These are phyloP conservation scores for Corallochytrium limacisporum DNA, from an alignment of 78 protist species.

Conservation along the genomic window DNA sequence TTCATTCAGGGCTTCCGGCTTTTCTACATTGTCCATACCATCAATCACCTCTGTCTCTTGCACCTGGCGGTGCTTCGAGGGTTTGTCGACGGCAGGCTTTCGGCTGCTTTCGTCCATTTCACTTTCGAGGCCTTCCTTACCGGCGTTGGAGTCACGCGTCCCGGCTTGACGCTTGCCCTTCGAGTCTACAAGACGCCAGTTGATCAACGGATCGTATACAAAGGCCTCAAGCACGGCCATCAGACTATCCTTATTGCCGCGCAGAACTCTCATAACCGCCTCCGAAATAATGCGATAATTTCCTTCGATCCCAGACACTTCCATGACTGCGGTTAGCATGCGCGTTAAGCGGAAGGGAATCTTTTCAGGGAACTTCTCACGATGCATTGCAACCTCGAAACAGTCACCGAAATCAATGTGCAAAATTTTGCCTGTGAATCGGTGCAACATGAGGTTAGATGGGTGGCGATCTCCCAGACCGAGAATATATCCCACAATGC, in stretches of 20 bases:
- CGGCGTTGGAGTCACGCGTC: too few species aligned
- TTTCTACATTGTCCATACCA: background rate
- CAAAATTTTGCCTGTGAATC: slow-evolving; percentile 59
- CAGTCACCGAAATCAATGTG: slow-evolving; percentile 98
- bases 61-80: too few species aligned
- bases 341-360: slow-evolving; percentile 98
- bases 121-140: too few species aligned
- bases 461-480: slow-evolving; percentile 96
- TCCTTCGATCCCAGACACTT: slow-evolving; percentile 91
- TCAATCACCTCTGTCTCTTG: too few species aligned
- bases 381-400: slow-evolving; percentile 88
- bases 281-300: slow-evolving; percentile 88
- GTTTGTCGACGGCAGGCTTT: background rate
- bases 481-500: slow-evolving; percentile 85
- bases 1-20: slow-evolving; percentile 39
- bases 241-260: slow-evolving; percentile 79
- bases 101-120: too few species aligned
- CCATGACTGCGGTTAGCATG: slow-evolving; percentile 97
- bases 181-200: slow-evolving; percentile 87
- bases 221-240: slow-evolving; percentile 99
- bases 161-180: too few species aligned
- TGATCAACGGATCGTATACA: slow-evolving; percentile 97
- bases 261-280: slow-evolving; percentile 77
- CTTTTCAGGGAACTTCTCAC: slow-evolving; percentile 94
- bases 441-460: slow-evolving; percentile 85